These are phyloP conservation scores for Amaranthus hypochondriacus DNA, from an alignment of 148 eudicot genomes.

Conservation along the genomic window DNA sequence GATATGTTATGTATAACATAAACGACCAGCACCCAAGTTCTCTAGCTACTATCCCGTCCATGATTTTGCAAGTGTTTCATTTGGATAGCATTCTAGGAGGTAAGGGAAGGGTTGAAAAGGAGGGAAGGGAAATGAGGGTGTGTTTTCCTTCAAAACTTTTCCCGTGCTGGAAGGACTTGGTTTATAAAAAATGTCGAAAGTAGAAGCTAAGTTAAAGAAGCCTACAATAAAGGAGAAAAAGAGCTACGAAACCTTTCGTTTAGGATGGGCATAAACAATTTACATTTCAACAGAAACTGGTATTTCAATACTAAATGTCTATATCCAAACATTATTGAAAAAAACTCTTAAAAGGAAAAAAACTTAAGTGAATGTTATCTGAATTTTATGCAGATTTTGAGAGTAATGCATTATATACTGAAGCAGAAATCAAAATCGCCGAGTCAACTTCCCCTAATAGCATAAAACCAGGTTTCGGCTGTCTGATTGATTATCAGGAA, in stretches of 20 bases:
- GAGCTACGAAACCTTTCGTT: background rate
- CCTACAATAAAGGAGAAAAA: background rate
- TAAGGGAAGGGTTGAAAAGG: too few species aligned
- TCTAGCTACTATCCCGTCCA: background rate
- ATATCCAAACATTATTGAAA: background rate
- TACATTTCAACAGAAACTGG: background rate
- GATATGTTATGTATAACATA: too few species aligned
- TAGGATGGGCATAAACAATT: background rate
- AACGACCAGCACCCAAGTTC: background rate
- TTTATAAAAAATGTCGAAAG: too few species aligned
- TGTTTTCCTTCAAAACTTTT: too few species aligned
- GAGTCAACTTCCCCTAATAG: slow-evolving; percentile 24
- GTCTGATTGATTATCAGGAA: slow-evolving; percentile 16
- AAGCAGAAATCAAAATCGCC: slow-evolving; percentile 33
- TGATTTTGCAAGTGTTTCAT: background rate
- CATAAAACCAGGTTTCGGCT: slow-evolving; percentile 23
- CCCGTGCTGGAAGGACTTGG: too few species aligned
- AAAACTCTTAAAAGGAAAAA: background rate
- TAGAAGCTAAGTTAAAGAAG: background rate
- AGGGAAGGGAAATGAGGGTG: too few species aligned
- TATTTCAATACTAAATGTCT: background rate
- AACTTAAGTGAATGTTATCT: slow-evolving; percentile 1
- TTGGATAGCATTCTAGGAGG: too few species aligned
- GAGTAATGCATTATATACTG: slow-evolving; percentile 25
- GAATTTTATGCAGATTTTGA: slow-evolving; percentile 40